Evolutionary conservation across 2,329 filamentous ascomycete genomes (phyloP), one percentile per base, ranked within the genome.

Genomic region (Chaetomiaceae sp.): DNA sequence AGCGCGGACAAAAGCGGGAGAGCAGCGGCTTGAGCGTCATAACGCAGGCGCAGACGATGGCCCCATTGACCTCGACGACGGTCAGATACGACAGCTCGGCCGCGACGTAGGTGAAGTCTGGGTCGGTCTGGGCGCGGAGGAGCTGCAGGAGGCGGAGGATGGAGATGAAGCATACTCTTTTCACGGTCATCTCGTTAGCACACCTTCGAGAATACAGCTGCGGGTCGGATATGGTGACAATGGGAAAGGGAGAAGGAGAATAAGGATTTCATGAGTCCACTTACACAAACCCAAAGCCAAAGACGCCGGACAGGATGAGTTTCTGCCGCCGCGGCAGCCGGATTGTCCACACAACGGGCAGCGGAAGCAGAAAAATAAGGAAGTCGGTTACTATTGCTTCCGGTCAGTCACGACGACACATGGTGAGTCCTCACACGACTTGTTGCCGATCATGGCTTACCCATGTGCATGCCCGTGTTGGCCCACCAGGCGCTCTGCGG

Each of bases 361-460:
- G 59, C 4, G 72, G 59, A 1, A 71, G 68, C 58, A 60, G 68
- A 64, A 54, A 68, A 35, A 69, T 66, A 35, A 70, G 67, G 5
- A 74, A 58, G 29, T 57, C 56, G 32, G 42, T 49, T 3, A 47
- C 50, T 54, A 22, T 43, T 12, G 7, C 27, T 8, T 5, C 4
- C 27, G 15, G 2, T 6, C 19, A 6, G 14, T 43, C 26, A 43
- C 18, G 17, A 20, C 18, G 5, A 19, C 20, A 20, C 15, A 10
- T 38, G n/a, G n/a, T n/a, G n/a, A n/a, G n/a, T n/a, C n/a, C n/a
- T n/a, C n/a, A n/a, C n/a, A n/a, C n/a, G n/a, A n/a, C n/a, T n/a
- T n/a, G n/a, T n/a, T n/a, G n/a, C n/a, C n/a, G n/a, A n/a, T n/a
- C n/a, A n/a, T n/a, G 15, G 33, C 50, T 19, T n/a, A 51, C 48